Evolutionary conservation across 495 filamentous ascomycete species (phyloP).

Genomic region (Annulohypoxylon bovei): DNA sequence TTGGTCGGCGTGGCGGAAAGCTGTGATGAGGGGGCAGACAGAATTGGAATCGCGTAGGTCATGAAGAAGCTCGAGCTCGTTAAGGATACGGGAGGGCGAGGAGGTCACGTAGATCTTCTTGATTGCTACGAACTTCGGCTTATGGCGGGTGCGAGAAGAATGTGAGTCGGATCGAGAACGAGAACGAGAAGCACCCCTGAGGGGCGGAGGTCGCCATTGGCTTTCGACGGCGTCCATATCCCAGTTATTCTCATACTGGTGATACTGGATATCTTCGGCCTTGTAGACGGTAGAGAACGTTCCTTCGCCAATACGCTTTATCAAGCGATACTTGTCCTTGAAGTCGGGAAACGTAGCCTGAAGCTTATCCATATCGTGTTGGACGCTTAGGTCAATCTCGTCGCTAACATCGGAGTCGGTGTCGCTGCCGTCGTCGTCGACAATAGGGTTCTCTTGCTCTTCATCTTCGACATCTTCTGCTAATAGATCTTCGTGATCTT

Average conservation of each 20-base stretch:
- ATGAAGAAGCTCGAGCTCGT: constrained; percentile 96
- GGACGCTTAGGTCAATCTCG: constrained; percentile 74
- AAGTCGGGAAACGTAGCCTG: constrained; percentile 86
- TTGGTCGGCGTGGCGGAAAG: constrained; percentile 92
- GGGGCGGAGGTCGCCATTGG: constrained; percentile 70
- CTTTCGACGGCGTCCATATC: constrained; percentile 73
- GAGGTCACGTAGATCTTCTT: constrained; percentile 99
- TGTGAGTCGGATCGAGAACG: constrained; percentile 33
- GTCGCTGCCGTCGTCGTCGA: constrained; percentile 55
- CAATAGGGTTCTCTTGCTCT: constrained; percentile 55
- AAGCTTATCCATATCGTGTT: constrained; percentile 86
- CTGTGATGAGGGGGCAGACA: constrained; percentile 95
- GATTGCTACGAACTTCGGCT: constrained; percentile 86
- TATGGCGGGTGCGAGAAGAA: constrained; percentile 46
- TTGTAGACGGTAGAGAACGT: constrained; percentile 99
- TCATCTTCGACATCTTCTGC: constrained; percentile 50
- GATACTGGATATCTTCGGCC: constrained; percentile 92
- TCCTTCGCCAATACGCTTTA: constrained; percentile 97
- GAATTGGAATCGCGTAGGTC: constrained; percentile 82
- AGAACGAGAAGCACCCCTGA: constrained; percentile 51
- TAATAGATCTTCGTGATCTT: constrained; percentile 20
- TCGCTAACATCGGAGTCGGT: constrained; percentile 66
- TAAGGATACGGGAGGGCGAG: constrained; percentile 90
- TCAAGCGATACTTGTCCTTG: constrained; percentile 81
- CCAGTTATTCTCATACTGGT: constrained; percentile 87